Conservation (phyloP, 768 basidiomycete species). For the Lyophyllum atratum region DNA sequence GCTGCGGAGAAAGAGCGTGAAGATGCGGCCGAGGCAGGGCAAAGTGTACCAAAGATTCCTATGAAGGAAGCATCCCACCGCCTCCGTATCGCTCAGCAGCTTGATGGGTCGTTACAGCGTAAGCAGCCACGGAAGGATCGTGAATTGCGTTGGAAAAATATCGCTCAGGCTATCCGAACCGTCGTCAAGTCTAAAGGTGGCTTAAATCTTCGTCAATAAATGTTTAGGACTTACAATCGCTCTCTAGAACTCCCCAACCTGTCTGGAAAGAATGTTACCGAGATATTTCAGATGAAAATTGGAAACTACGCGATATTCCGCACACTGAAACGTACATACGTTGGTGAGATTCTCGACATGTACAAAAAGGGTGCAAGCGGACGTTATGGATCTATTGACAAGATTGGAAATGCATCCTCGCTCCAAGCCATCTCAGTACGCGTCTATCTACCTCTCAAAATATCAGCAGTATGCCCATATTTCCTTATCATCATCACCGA, state of each 20-base stretch:
- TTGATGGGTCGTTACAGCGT: neutral
- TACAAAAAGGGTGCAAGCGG: neutral
- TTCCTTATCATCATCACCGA: too few relatives aligned
- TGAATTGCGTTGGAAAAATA: slow-evolving; percentile 9
- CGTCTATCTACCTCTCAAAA: neutral
- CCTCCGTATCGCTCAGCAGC: slow-evolving; percentile 7
- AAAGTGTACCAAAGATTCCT: neutral
- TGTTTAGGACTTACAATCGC: too few relatives aligned
- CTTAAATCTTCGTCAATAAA: too few relatives aligned
- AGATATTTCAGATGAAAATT: neutral
- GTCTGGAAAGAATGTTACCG: neutral
- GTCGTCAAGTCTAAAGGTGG: neutral
- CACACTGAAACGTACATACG: neutral
- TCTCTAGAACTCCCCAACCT: neutral
- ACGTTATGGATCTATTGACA: neutral
- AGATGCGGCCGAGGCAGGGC: neutral
- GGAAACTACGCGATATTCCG: neutral
- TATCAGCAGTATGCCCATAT: too few relatives aligned
- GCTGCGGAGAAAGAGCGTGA: neutral
- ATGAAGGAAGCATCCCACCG: slow-evolving; percentile 13
- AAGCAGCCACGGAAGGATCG: neutral
- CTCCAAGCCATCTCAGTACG: neutral
- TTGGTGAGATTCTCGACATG: neutral
- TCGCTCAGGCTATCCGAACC: neutral
- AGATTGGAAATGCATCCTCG: neutral